Evolutionary conservation across 2,329 filamentous ascomycete species (phyloP).

Genomic region (Paecilomyces sp.): DNA sequence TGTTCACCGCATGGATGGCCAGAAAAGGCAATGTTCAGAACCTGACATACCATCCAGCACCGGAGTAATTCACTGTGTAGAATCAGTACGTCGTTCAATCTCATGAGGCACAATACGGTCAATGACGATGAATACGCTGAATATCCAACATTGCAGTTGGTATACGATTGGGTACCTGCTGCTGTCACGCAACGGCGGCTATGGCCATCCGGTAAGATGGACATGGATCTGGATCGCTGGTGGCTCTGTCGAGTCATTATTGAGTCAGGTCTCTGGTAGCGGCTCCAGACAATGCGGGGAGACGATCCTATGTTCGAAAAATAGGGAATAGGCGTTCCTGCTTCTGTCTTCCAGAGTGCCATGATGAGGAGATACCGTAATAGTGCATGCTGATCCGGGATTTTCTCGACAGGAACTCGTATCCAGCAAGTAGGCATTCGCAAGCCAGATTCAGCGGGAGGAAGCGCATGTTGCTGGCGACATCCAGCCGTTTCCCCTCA

Average conservation of each 20-base stretch:
- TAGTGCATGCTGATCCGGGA: neutral
- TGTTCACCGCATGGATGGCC: neutral
- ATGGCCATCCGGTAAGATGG: neutral
- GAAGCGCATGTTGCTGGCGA: neutral
- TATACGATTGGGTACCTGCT: neutral
- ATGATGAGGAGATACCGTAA: neutral
- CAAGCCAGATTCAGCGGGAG: neutral
- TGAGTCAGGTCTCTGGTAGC: neutral
- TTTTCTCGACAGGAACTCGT: neutral
- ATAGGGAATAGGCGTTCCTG: neutral
- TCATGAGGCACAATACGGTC: neutral
- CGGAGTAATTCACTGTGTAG: neutral
- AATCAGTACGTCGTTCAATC: neutral
- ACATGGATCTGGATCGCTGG: neutral
- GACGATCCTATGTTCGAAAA: neutral
- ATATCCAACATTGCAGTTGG: neutral
- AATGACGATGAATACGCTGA: neutral
- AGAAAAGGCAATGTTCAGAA: neutral
- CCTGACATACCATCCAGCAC: neutral
- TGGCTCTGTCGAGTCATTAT: neutral
- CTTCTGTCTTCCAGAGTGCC: neutral
- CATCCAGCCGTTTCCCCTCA: neutral
- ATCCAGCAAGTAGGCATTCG: neutral
- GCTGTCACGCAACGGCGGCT: neutral
- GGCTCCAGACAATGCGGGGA: neutral